Conservation (phyloP, 805 yeast genomes). For the Pichia cephalocereana region DNA sequence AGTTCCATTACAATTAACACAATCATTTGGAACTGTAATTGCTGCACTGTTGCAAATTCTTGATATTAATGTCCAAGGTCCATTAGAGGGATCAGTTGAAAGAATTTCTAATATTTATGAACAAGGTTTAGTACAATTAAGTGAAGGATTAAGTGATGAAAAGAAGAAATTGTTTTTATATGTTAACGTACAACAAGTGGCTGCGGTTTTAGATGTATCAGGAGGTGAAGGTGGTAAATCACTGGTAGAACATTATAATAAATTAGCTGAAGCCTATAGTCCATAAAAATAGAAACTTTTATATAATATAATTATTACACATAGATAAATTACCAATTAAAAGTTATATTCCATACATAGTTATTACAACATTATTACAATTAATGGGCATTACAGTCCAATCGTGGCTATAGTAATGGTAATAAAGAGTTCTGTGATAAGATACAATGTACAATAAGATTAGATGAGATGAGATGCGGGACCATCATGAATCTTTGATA, state of each 20-base stretch:
- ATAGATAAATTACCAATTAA: too few species aligned
- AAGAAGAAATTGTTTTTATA: conserved; percentile 62
- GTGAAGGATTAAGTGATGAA: conserved; percentile 34
- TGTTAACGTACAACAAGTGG: conserved; percentile 58
- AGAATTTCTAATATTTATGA: conserved; percentile 78
- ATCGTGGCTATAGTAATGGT: too few species aligned
- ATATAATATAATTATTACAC: too few species aligned
- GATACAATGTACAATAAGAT: too few species aligned
- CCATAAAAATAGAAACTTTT: too few species aligned
- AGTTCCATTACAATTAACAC: conserved; percentile 60
- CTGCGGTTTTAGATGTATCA: conserved; percentile 35
- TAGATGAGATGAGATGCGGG: too few species aligned
- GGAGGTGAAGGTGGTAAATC: neutral
- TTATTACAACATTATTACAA: too few species aligned
- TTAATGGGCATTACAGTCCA: too few species aligned
- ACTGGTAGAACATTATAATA: neutral
- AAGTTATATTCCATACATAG: too few species aligned
- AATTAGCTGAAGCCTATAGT: neutral
- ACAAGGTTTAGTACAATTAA: conserved; percentile 60
- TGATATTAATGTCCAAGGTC: neutral
- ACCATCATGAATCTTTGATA: too few species aligned
- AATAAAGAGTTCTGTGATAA: too few species aligned
- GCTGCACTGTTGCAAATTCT: neutral
- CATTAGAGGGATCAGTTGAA: conserved; percentile 36
- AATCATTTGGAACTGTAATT: conserved; percentile 40